phyloP scores from a whole-genome alignment of 2,329 filamentous ascomycete species.

The Fusarium agapanthi region DNA sequence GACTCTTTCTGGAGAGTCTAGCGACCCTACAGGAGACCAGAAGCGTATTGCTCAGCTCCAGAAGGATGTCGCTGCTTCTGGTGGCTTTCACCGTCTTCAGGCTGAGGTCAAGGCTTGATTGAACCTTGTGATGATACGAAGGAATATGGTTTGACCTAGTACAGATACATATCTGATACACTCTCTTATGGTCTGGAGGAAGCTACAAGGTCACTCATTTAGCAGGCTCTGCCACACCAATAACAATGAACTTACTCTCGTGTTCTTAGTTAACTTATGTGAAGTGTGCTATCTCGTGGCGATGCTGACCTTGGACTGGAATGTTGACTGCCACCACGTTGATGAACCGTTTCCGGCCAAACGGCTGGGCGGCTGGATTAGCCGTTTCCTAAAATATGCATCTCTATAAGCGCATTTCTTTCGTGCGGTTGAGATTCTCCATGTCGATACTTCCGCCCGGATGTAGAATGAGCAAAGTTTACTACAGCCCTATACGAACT shows the following conservation, averaged over 20 bases:
- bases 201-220: slow-evolving; percentile 19
- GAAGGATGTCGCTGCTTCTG: slow-evolving; percentile 69
- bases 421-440: not conserved
- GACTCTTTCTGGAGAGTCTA: slow-evolving; percentile 69
- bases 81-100: slow-evolving; percentile 68
- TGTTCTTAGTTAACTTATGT: not conserved
- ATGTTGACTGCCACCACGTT: not conserved
- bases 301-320: not conserved
- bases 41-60: slow-evolving; percentile 77
- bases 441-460: not conserved
- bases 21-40: slow-evolving; percentile 76
- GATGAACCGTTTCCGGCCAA: not conserved
- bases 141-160: not conserved
- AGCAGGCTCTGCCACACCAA: not conserved
- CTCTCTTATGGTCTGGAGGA: slow-evolving; percentile 19
- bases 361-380: not conserved
- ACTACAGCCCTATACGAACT: not conserved
- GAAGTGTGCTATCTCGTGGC: not conserved
- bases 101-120: slow-evolving; percentile 31
- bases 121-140: not conserved
- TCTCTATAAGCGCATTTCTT: not conserved
- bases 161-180: slow-evolving; percentile 13
- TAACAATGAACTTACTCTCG: slow-evolving; percentile 6
- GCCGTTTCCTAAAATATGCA: not conserved
- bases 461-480: not conserved